Conservation (phyloP, 1,284 basidiomycete genomes). For the Puccinia hordei region DNA sequence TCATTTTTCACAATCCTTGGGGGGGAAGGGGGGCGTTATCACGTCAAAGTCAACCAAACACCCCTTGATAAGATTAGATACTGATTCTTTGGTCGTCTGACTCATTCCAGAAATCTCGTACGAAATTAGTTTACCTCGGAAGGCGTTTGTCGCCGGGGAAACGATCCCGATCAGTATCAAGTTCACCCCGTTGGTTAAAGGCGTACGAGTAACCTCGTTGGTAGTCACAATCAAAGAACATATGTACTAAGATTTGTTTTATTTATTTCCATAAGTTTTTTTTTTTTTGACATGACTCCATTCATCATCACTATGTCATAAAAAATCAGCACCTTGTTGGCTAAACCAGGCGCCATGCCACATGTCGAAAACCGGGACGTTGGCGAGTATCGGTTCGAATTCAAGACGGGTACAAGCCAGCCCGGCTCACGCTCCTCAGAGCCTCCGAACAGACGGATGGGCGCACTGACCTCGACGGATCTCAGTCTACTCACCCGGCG, state of each 20-base stretch:
- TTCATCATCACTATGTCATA: neutral
- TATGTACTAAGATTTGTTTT: constrained; percentile 53
- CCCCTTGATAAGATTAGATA: too few relatives aligned
- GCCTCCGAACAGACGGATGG: neutral
- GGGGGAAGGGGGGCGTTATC: too few relatives aligned
- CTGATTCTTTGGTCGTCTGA: too few relatives aligned
- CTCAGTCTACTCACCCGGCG: constrained; percentile 11
- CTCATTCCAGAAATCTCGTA: constrained; percentile 55
- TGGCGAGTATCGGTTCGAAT: constrained; percentile 31
- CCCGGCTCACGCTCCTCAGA: neutral
- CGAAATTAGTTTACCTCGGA: constrained; percentile 59
- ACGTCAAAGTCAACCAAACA: too few relatives aligned
- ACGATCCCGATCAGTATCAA: constrained; percentile 77
- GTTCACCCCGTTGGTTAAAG: constrained; percentile 82
- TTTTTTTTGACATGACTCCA: neutral
- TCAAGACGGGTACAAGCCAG: constrained; percentile 21
- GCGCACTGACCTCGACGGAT: constrained; percentile 27
- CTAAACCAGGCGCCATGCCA: constrained; percentile 25
- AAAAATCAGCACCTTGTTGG: constrained; percentile 5
- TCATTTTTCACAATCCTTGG: neutral
- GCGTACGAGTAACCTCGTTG: constrained; percentile 71
- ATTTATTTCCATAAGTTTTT: neutral
- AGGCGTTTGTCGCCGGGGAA: constrained; percentile 88
- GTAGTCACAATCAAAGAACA: constrained; percentile 73
- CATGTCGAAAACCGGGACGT: constrained; percentile 49